Percentiles rank a stretch among this genome's conserved stretches.
phyloP scores from a whole-genome alignment of 2,329 filamentous ascomycete species.

The Penicillium rolfsii region DNA sequence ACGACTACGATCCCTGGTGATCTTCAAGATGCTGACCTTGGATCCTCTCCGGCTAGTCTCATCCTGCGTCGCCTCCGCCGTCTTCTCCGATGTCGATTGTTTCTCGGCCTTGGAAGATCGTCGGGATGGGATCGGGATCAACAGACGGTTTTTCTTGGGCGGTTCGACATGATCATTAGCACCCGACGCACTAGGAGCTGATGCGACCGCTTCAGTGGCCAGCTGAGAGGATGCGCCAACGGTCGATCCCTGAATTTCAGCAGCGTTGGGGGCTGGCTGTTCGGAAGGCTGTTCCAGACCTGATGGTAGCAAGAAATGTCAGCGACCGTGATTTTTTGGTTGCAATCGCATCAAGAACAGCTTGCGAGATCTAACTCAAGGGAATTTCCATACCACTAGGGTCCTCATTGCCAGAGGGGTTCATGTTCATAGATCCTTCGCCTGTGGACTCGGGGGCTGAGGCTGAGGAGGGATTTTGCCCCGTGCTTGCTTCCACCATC shows the following conservation, averaged over 20 bases:
- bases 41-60: conserved; percentile 62
- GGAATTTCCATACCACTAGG: conserved; percentile 33
- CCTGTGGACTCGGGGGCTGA: conserved; percentile 34
- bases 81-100: conserved; percentile 38
- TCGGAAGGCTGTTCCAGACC: conserved; percentile 33
- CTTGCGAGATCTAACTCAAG: background rate
- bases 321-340: conserved; percentile 16
- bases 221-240: conserved; percentile 25
- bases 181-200: conserved; percentile 17
- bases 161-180: conserved; percentile 24
- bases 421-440: conserved; percentile 45
- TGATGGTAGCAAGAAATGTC: conserved; percentile 20
- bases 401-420: conserved; percentile 33
- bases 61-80: conserved; percentile 39
- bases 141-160: conserved; percentile 43
- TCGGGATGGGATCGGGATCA: conserved; percentile 44
- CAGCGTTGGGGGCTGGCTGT: conserved; percentile 28
- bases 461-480: conserved; percentile 35
- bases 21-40: conserved; percentile 66
- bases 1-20: conserved; percentile 68
- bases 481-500: conserved; percentile 41
- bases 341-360: background rate
- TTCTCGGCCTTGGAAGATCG: conserved; percentile 45
- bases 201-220: conserved; percentile 17
- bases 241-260: conserved; percentile 27